Percentiles rank a stretch among this genome's conserved stretches.
Evolutionary conservation across 768 basidiomycete species (phyloP).

Genomic region (Agaricus blazei): DNA sequence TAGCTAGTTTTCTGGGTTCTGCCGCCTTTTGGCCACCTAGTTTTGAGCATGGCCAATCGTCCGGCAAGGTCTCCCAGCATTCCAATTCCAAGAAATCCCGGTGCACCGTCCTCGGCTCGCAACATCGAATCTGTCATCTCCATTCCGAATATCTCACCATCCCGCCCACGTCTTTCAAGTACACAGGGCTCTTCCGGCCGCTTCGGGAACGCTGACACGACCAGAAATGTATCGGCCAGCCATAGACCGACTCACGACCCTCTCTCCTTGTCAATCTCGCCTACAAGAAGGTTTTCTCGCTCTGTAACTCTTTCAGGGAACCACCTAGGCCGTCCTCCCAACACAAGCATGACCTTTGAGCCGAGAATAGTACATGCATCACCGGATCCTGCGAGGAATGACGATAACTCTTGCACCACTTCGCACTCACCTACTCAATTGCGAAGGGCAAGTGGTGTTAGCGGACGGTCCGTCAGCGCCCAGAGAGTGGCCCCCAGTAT

Average conservation of each 20-base stretch:
- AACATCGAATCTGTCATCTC: constrained; percentile 63
- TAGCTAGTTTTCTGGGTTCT: background rate
- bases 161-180: constrained; percentile 34
- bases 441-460: constrained; percentile 19
- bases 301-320: constrained; percentile 20
- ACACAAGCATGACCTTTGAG: constrained; percentile 36
- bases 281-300: constrained; percentile 40
- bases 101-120: constrained; percentile 42
- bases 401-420: constrained; percentile 42
- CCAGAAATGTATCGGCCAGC: constrained; percentile 4
- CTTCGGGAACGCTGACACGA: background rate
- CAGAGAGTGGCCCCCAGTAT: constrained; percentile 23
- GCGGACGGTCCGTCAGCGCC: constrained; percentile 13
- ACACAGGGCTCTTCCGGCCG: constrained; percentile 18
- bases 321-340: constrained; percentile 23
- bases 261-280: constrained; percentile 19
- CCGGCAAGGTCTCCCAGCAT: constrained; percentile 63
- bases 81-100: constrained; percentile 51
- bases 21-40: constrained; percentile 1
- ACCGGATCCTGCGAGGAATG: constrained; percentile 27
- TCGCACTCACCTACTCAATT: constrained; percentile 23
- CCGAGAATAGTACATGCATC: constrained; percentile 68
- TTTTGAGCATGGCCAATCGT: constrained; percentile 27
- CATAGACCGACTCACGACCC: constrained; percentile 5
- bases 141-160: constrained; percentile 46